A percentile compares a stretch with the other conserved stretches of the same genome.
Conservation (phyloP, 768 basidiomycete species). For the Boletus subcaerulescens region DNA sequence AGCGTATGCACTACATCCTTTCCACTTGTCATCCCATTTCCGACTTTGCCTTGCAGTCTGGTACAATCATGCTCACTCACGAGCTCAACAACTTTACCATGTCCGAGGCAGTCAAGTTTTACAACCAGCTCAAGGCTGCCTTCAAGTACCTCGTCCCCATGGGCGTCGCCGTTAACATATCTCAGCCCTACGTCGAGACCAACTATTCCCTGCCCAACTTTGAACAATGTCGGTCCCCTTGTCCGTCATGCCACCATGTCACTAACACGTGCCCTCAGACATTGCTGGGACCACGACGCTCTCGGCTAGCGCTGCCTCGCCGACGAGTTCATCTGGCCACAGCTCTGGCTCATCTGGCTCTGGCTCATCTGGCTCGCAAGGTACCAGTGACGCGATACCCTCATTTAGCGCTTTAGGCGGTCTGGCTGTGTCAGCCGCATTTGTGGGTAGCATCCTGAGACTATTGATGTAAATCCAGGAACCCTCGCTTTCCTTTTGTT, state of each 20-base stretch:
- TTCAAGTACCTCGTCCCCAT: conserved; percentile 54
- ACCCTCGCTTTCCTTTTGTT: not conserved
- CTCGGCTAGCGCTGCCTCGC: not conserved
- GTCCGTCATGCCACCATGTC: not conserved
- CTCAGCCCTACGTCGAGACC: conserved; percentile 51
- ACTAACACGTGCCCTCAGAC: conserved; percentile 9
- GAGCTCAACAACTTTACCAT: conserved; percentile 63
- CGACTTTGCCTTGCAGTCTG: conserved; percentile 30
- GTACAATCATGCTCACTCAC: conserved; percentile 55
- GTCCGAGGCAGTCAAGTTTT: conserved; percentile 54
- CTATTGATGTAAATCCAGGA: conserved; percentile 18
- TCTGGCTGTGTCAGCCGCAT: conserved; percentile 13
- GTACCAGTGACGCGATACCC: not conserved
- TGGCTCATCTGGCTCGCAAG: not conserved
- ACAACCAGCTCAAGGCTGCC: conserved; percentile 40
- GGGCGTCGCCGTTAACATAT: conserved; percentile 48
- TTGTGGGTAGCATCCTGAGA: conserved; percentile 13
- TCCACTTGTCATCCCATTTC: not conserved
- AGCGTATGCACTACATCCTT: conserved; percentile 25
- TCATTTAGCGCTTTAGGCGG: conserved; percentile 5
- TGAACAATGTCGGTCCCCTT: conserved; percentile 38
- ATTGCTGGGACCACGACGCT: conserved; percentile 27
- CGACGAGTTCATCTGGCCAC: conserved; percentile 2
- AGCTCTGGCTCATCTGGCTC: conserved; percentile 1
- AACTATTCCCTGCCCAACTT: conserved; percentile 42